Conservation (phyloP, 805 yeast species). For the Blastobotrys mokoenaii region DNA sequence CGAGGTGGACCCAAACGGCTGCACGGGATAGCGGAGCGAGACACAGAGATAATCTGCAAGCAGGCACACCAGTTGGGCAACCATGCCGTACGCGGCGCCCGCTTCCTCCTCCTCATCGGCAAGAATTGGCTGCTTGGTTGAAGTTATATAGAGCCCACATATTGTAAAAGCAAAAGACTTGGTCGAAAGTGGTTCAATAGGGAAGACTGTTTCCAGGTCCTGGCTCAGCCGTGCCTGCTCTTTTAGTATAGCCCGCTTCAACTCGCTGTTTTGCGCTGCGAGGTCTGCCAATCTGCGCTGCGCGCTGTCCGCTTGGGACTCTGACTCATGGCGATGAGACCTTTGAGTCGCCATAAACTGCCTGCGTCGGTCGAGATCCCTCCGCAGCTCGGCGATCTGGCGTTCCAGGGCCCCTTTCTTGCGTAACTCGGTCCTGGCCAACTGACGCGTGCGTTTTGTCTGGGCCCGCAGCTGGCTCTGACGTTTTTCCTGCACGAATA, state of each 20-base stretch:
- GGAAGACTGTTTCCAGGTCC: conserved; percentile 20
- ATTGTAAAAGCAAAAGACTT: conserved; percentile 25
- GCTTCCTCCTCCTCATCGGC: conserved; percentile 32
- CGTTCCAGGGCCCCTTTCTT: conserved; percentile 5
- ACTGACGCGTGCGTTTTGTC: background rate
- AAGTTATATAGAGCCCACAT: conserved; percentile 24
- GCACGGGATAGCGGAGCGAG: conserved; percentile 42
- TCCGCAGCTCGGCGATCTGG: conserved; percentile 8
- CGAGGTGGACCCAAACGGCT: conserved; percentile 40
- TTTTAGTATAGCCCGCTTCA: background rate
- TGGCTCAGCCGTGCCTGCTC: conserved; percentile 25
- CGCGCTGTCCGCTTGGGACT: background rate
- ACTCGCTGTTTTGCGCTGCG: background rate
- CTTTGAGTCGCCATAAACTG: conserved; percentile 2
- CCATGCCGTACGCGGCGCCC: conserved; percentile 43
- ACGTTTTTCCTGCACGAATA: conserved; percentile 1
- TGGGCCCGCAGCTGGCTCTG: conserved; percentile 7
- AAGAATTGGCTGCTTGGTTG: conserved; percentile 16
- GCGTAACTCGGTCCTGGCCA: conserved; percentile 2
- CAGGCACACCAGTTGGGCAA: conserved; percentile 35
- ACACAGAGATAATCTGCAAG: conserved; percentile 36
- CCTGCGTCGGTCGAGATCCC: conserved; percentile 8
- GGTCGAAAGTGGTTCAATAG: conserved; percentile 10
- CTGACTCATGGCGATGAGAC: background rate
- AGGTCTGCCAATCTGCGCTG: background rate